Conservation (phyloP, 73 alveolate species). For the Symbiodinium pilosum region DNA sequence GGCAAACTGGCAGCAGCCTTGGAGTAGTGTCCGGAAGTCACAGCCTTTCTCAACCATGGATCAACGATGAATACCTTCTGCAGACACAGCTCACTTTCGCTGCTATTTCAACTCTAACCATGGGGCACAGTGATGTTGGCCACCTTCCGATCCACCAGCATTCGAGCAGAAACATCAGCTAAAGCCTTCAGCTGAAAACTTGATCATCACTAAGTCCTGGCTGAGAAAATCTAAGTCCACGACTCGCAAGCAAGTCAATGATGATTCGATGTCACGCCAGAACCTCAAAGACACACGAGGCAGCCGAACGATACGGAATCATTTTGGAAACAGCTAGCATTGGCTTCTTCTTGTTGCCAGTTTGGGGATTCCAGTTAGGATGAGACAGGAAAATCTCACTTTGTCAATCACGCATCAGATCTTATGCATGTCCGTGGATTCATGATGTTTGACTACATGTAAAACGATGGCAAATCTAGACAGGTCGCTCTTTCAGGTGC, state of each 20-base stretch:
- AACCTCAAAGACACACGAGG: background rate
- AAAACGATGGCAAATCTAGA: no score
- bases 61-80: slow-evolving; percentile 66
- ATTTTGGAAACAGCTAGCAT: no score
- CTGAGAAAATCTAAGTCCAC: background rate
- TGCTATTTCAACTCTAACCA: background rate
- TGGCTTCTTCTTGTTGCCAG: no score
- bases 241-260: slow-evolving; percentile 70
- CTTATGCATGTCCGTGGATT: no score
- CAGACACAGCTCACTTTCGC: background rate
- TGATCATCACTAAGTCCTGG: background rate
- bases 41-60: slow-evolving; percentile 90
- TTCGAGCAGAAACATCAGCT: slow-evolving; percentile 81
- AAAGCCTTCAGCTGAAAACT: slow-evolving; percentile 39
- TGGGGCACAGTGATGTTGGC: slow-evolving; percentile 66
- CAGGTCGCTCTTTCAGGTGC: no score
- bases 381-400: no score
- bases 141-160: slow-evolving; percentile 57
- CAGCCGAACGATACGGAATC: no score
- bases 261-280: slow-evolving; percentile 78
- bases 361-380: no score
- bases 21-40: slow-evolving; percentile 39
- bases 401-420: no score
- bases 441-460: no score
- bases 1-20: background rate